Percentiles rank a stretch among this genome's conserved stretches.
Evolutionary conservation across 306 rosid genomes (phyloP).

Genomic region (Comarum palustre): DNA sequence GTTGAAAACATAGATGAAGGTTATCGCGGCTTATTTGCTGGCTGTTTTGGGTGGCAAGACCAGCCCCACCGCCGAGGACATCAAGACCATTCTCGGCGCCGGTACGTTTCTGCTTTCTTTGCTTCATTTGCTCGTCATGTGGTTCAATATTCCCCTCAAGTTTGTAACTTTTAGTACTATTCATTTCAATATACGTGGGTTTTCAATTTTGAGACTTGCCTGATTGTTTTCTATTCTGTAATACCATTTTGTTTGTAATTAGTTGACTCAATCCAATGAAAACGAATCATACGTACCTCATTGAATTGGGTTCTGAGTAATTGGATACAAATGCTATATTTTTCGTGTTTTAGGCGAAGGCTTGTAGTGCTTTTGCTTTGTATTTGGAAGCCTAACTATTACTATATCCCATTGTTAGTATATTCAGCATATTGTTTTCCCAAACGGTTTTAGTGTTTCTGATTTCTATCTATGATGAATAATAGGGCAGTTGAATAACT

Average conservation of each 20-base stretch:
- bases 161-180: not conserved
- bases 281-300: not conserved
- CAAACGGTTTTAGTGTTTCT: no score
- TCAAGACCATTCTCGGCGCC: constrained; percentile 40
- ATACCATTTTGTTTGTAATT: not conserved
- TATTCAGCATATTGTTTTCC: no score
- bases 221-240: not conserved
- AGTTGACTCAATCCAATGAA: not conserved
- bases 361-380: no score
- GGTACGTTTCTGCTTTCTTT: constrained; percentile 12
- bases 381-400: no score
- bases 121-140: not conserved
- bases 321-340: not conserved
- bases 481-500: no score
- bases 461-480: no score
- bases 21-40: constrained; percentile 41
- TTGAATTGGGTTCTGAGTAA: not conserved
- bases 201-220: not conserved
- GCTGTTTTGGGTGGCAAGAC: constrained; percentile 51
- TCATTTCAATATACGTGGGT: not conserved
- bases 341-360: not conserved
- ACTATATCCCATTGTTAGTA: no score
- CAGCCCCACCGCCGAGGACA: constrained; percentile 35
- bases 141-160: no score
- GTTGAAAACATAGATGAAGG: constrained; percentile 31